Evolutionary conservation across 768 basidiomycete species (phyloP).

Genomic region (Naganishia friedmannii): DNA sequence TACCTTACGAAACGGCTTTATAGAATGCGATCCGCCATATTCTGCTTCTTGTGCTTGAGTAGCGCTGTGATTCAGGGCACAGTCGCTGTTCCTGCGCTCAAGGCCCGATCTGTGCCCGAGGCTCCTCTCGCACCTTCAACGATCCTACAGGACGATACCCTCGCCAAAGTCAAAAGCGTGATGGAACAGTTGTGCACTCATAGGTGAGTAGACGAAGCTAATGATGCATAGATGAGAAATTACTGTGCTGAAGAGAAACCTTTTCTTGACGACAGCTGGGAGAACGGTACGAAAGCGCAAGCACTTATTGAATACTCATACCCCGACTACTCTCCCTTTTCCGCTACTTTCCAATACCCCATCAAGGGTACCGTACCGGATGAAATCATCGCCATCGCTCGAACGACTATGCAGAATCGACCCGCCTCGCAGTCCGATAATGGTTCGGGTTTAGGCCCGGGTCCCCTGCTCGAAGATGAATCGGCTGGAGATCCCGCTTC

Average conservation of each 20-base stretch:
- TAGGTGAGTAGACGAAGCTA: slow-evolving; percentile 33
- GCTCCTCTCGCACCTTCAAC: not conserved
- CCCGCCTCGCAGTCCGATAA: slow-evolving; percentile 23
- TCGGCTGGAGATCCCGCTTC: slow-evolving; percentile 49
- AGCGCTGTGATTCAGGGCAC: not conserved
- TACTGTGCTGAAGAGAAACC: no score
- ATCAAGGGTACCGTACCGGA: slow-evolving; percentile 3
- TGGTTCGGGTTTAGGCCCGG: slow-evolving; percentile 13
- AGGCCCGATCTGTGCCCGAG: not conserved
- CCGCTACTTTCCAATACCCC: slow-evolving; percentile 20
- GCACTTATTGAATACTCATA: slow-evolving; percentile 48
- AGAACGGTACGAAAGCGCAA: slow-evolving; percentile 40
- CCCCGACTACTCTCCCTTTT: slow-evolving; percentile 41
- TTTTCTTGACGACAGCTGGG: slow-evolving; percentile 11
- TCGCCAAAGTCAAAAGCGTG: slow-evolving; percentile 41
- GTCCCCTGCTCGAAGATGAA: slow-evolving; percentile 41
- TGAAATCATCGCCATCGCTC: slow-evolving; percentile 42
- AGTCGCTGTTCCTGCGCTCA: not conserved
- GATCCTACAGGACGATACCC: slow-evolving; percentile 22
- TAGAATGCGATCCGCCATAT: not conserved
- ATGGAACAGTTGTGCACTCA: slow-evolving; percentile 41
- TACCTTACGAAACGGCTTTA: no score
- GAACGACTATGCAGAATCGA: slow-evolving; percentile 44
- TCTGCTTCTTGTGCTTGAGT: not conserved
- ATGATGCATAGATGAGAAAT: no score